phyloP scores from a whole-genome alignment of 225 moss, liverwort and hornwort species.

The Takakia lepidozioides region DNA sequence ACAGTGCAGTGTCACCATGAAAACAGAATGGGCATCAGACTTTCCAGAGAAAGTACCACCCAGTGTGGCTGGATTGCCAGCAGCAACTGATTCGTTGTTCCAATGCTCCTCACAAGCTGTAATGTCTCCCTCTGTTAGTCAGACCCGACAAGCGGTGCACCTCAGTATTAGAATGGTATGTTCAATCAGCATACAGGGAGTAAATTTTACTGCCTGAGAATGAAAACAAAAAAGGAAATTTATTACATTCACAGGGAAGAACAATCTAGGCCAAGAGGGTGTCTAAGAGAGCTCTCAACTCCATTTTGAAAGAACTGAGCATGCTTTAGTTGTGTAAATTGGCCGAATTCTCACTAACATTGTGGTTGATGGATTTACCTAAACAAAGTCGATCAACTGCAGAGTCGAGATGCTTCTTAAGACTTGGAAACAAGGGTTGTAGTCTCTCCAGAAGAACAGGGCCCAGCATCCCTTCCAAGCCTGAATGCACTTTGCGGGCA shows the following conservation, averaged over 20 bases:
- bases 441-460: conserved; percentile 49
- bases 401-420: conserved; percentile 65
- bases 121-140: conserved; percentile 25
- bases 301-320: too few species aligned
- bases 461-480: conserved; percentile 49
- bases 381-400: conserved; percentile 48
- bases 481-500: conserved; percentile 58
- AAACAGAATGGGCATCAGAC: conserved; percentile 57
- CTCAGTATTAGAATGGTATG: too few species aligned
- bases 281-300: too few species aligned
- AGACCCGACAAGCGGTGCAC: too few species aligned
- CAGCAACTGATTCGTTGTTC: conserved; percentile 42
- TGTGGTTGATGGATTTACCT: conserved; percentile 31
- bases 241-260: too few species aligned
- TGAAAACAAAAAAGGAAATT: too few species aligned
- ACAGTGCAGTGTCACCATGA: conserved; percentile 60
- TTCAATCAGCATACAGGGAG: too few species aligned
- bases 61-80: conserved; percentile 55
- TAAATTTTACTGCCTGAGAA: too few species aligned
- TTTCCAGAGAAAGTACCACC: conserved; percentile 21
- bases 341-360: too few species aligned
- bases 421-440: conserved; percentile 54
- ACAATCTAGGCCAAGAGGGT: too few species aligned
- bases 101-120: conserved; percentile 48
- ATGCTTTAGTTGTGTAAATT: too few species aligned